A percentile compares a stretch with the other conserved stretches of the same genome.
Conservation (phyloP, 2,329 filamentous ascomycete species). For the Diaporthe sp. region DNA sequence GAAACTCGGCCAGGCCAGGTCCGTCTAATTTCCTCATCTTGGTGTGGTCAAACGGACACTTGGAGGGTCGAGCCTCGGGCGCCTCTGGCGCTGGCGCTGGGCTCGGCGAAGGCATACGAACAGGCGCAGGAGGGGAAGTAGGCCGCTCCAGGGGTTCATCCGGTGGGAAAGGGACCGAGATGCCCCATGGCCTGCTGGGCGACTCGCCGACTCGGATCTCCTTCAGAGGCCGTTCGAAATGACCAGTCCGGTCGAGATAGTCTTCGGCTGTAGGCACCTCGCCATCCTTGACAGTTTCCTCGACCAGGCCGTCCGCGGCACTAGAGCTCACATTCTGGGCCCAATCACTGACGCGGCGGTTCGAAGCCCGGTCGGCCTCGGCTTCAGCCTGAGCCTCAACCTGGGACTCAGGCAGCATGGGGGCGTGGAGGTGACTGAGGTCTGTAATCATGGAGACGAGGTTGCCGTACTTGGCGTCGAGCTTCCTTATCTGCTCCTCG, state of each 20-base stretch:
- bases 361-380: conserved; percentile 65
- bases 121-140: conserved; percentile 70
- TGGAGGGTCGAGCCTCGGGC: conserved; percentile 52
- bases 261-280: conserved; percentile 59
- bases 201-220: conserved; percentile 95
- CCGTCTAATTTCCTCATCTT: conserved; percentile 45
- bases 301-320: conserved; percentile 50
- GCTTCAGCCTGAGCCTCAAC: conserved; percentile 22
- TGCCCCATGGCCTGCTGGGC: conserved; percentile 93
- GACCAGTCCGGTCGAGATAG: conserved; percentile 75
- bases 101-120: conserved; percentile 61
- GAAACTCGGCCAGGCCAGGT: conserved; percentile 39
- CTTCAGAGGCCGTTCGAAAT: conserved; percentile 87
- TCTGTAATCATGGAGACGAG: conserved; percentile 95
- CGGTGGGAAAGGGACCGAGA: conserved; percentile 69
- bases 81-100: conserved; percentile 44
- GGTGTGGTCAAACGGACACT: conserved; percentile 68
- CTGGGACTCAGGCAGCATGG: conserved; percentile 76
- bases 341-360: conserved; percentile 87
- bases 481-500: conserved; percentile 84
- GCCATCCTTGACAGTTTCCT: conserved; percentile 51
- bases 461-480: conserved; percentile 95
- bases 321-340: conserved; percentile 80
- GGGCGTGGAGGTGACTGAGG: conserved; percentile 87
- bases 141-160: conserved; percentile 66